phyloP scores from a whole-genome alignment of 2,329 filamentous ascomycete species.

The Talaromyces sp. region DNA sequence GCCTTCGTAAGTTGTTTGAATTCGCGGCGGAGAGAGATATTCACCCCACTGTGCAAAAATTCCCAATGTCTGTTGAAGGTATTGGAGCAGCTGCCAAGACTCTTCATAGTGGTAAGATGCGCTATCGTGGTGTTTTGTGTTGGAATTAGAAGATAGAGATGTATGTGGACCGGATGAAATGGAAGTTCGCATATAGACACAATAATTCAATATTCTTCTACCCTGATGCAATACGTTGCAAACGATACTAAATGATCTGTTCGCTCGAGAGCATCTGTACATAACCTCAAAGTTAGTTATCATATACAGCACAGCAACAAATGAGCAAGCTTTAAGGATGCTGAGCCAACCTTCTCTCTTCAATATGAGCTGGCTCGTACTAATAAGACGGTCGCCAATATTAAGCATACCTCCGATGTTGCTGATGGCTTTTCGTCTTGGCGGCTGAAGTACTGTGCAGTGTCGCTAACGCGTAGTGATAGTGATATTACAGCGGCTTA shows the following conservation, averaged over 20 bases:
- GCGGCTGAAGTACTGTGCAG: no score
- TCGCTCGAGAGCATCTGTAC: no score
- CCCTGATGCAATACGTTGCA: background rate
- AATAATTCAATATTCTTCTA: background rate
- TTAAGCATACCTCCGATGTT: no score
- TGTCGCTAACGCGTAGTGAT: no score
- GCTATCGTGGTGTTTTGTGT: slow-evolving; percentile 3
- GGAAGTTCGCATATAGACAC: background rate
- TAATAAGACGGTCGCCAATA: no score
- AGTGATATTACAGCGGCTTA: no score
- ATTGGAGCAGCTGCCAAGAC: background rate
- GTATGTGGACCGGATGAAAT: background rate
- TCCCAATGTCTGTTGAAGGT: slow-evolving; percentile 6
- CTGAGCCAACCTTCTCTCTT: no score
- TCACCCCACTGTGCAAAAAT: slow-evolving; percentile 4
- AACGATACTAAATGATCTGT: background rate
- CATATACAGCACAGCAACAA: no score
- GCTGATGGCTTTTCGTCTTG: no score
- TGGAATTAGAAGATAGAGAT: background rate
- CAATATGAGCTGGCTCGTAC: no score
- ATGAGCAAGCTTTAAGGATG: no score
- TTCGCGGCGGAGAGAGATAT: slow-evolving; percentile 4
- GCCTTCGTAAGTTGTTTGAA: slow-evolving; percentile 4
- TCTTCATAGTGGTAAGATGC: slow-evolving; percentile 4
- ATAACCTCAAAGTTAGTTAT: no score